Conservation (phyloP, 208 protist genomes). For the Leishmania tropica region DNA sequence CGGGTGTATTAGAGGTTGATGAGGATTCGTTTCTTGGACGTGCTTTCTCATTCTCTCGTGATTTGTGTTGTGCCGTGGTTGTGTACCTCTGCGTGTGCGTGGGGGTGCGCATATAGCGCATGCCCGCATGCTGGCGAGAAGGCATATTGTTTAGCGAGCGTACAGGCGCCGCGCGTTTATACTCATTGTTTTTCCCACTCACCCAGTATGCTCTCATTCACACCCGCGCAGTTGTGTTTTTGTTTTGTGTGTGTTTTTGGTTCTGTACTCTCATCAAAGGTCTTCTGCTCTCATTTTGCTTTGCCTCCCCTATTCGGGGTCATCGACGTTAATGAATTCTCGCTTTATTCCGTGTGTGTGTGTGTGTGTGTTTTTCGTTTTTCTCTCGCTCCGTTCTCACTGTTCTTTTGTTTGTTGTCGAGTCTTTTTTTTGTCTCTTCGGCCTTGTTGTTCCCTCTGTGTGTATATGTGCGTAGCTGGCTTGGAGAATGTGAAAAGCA, state of each 20-base stretch:
- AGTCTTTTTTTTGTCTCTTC: too few species aligned
- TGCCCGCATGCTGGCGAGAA: not conserved
- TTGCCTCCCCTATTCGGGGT: not conserved
- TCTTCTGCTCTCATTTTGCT: conserved; percentile 6
- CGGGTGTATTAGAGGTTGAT: too few species aligned
- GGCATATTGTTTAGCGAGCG: not conserved
- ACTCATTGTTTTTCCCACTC: not conserved
- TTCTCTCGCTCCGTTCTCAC: not conserved
- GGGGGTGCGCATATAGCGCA: not conserved
- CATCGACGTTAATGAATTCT: not conserved
- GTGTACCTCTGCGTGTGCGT: not conserved
- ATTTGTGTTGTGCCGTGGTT: not conserved
- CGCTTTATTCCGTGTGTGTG: conserved; percentile 10
- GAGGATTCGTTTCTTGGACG: too few species aligned
- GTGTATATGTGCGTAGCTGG: conserved; percentile 1
- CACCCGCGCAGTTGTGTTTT: not conserved
- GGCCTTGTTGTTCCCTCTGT: not conserved
- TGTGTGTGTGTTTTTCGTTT: too few species aligned
- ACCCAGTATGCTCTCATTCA: not conserved
- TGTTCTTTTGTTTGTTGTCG: not conserved
- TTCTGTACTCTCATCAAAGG: not conserved
- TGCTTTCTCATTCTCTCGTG: too few species aligned
- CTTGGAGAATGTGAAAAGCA: not conserved
- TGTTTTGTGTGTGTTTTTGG: not conserved
- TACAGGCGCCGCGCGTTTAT: not conserved